Evolutionary conservation across 441 rosid species (phyloP), one percentile per base, ranked within the genome.

Genomic region (Croton laevigatus): DNA sequence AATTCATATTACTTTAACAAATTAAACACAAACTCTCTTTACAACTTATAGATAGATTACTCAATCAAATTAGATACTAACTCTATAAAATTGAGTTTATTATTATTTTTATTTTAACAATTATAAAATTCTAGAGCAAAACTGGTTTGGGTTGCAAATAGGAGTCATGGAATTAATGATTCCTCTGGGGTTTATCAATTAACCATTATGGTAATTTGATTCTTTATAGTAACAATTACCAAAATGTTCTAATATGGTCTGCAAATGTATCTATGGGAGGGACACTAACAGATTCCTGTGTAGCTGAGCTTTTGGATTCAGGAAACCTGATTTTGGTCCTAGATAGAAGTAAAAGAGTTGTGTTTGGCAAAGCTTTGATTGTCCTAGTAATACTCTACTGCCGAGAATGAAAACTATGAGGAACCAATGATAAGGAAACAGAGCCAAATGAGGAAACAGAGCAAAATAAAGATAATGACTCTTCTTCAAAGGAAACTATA

Each of bases 311-410:
- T 11, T 36, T 78, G 48, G 78, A 83, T 68, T 67, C 75, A 0
- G 80, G 82, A 54, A 82, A 82, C 72, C 59, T 84, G 72, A 55
- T 12, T 51, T 11, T 34, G 59, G 22, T 55, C 0, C 11, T 40
- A 45, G 59, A 32, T 16, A 67, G 14, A 27, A 65, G 48, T 10
- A n/a, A 0, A 60, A 34, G 3, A 34, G 6, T 37, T 62, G 53
- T 64, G n/a, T n/a, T 3, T 71, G 75, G 72, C 71, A 75, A 19
- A 75, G 80, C 44, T 68, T 77, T 59, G 70, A 77, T 59, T 40
- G 68, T 51, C 76, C 73, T 0, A 42, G 59, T 0, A 60, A 72
- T 13, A 55, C 76, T 0, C 0, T 45, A 8, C 37, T 76, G 0
- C 61, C 66, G 5, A 73, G 71, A 0, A 72, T 72, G 80, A 73